Evolutionary conservation across 2,329 filamentous ascomycete species (phyloP), one percentile per base, ranked within the genome.

Genomic region (Nemania sp.): DNA sequence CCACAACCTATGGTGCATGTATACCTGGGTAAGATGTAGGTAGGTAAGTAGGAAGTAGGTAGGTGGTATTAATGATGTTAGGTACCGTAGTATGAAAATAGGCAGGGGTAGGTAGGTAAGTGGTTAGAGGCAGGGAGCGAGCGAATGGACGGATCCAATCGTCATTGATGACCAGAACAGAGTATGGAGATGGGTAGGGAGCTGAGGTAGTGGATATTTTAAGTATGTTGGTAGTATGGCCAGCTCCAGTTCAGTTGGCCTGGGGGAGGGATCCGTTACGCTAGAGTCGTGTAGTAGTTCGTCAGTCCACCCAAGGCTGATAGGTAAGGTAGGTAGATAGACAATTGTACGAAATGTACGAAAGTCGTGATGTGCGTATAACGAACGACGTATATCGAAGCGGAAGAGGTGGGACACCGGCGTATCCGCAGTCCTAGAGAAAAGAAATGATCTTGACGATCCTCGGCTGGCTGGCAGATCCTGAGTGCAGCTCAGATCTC

Each of bases 371-470:
- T n/a, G n/a, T n/a, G n/a, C n/a, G 25, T 29, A 29, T 29, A 3
- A 29, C 25, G 25, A 29, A 29, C 25, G 25, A 7, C 25, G 25
- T 29, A 29, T 29, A 29, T 4, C 25, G 25, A 29, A 29, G 25
- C 59, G 34, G 50, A 32, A 10, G 32, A 29, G 32, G 59, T 58
- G 62, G 55, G 40, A 29, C 51, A n/a, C 51, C 59, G 62, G 48
- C 54, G 51, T 62, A 59, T 62, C 62, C 59, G 62, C 55, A 18
- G 40, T 21, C 55, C 49, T 54, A 13, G 37, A 15, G 25, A 29
- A 29, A 53, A 47, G 50, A 54, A 42, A 13, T 29, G 35, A 57
- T 57, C 46, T 43, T n/a, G 37, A 57, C 46, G 47, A 40, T 34
- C 43, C 34, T 55, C 20, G 32, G 35, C 10, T 47, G 25, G 3